Conservation (phyloP, 208 protist species). For the Trichomonas vaginalis region DNA sequence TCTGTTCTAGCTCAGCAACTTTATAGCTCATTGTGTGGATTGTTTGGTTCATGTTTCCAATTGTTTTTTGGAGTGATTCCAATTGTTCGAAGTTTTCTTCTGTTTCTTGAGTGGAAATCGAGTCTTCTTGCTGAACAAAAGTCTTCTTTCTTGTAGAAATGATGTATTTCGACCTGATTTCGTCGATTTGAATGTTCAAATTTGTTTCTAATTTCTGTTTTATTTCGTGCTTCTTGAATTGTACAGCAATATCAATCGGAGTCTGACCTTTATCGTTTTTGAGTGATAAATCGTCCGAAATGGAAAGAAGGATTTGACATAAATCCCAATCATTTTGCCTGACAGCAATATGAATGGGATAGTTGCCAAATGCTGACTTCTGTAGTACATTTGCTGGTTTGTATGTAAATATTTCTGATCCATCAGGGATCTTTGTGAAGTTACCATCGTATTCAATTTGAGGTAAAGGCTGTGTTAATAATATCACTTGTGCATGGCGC, state of each 20-base stretch:
- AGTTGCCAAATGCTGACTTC: not conserved
- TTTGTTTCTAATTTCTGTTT: not conserved
- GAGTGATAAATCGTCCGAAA: not conserved
- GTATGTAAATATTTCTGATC: not conserved
- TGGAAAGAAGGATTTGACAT: not conserved
- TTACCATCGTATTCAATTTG: not conserved
- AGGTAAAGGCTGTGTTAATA: not conserved
- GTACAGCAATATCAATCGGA: not conserved
- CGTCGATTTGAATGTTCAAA: not conserved
- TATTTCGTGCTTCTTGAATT: not conserved
- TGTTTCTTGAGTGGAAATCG: no score
- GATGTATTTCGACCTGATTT: not conserved
- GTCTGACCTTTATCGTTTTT: not conserved
- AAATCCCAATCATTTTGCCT: not conserved
- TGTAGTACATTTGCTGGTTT: not conserved
- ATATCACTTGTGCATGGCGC: not conserved
- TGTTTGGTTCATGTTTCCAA: not conserved
- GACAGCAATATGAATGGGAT: not conserved
- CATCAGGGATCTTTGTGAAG: not conserved
- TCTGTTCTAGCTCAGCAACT: not conserved
- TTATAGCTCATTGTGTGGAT: not conserved
- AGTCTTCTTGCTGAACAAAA: no score
- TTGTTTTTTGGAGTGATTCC: not conserved
- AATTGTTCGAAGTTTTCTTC: not conserved
- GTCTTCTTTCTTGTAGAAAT: not conserved